Base-by-base conservation (phyloP, 176 grass and related monocot genomes). In the Elaeis guineensis region DNA sequence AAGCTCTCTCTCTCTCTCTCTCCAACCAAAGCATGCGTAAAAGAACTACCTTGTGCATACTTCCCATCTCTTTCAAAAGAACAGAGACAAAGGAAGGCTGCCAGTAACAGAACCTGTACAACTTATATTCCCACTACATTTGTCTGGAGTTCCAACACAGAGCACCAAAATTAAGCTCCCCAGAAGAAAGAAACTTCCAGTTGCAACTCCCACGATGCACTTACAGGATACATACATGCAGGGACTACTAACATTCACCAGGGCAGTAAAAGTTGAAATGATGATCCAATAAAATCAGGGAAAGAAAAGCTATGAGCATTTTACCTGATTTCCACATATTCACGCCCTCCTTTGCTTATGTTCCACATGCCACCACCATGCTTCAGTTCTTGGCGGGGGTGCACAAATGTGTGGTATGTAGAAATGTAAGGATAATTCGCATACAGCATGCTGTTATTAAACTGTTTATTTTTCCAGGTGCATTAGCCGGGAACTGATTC, bases 401-500 rank as follows among this genome's bases (percentile, higher is more conserved):
- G 21, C 53, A 18, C n/a, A 55, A 21, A 18, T 20, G 5, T 21
- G 7, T 21, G 11, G 7, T 55, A 18, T 9, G 21, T n/a, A n/a
- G 52, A 17, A 4, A 54, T n/a, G n/a, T 54, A 54, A 17, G 52
- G 17, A 19, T 8, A 19, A 17, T 55, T 55, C 19, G n/a, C 19
- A 18, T 11, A 55, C 7, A 20, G n/a, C 19, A 55, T 55, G 54
- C 21, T 0, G 54, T 18, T 55, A 21, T 20, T 11, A 11, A 20
- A 55, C 29, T 51, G 48, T 49, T 35, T 63, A 58, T 50, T 49
- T 29, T 23, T 18, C 32, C 48, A 69, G 50, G 58, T 68, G 52
- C 56, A 76, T 95, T 61, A 95, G 80, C 90, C 82, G 62, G 85
- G 85, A 77, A 95, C 82, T 61, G 79, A 86, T 78, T 89, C 90